These are phyloP conservation scores for Saccharomycopsis microspora DNA, from an alignment of 805 yeast species.

Conservation along the genomic window DNA sequence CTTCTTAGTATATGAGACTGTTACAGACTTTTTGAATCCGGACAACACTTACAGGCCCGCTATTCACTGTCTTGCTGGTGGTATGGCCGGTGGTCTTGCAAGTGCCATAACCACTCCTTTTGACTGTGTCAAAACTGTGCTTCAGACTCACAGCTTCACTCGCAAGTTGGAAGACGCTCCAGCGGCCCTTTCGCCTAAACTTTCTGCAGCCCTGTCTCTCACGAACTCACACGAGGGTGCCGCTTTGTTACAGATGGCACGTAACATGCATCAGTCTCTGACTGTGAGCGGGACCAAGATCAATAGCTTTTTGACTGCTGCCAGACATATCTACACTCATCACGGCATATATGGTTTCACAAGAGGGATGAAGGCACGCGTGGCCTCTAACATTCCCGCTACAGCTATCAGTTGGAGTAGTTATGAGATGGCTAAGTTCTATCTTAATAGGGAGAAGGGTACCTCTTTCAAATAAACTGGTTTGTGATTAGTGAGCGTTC, in stretches of 20 bases:
- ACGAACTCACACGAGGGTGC: background rate
- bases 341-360: constrained; percentile 30
- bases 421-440: constrained; percentile 81
- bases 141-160: constrained; percentile 62
- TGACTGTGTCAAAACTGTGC: constrained; percentile 83
- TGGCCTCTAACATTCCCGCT: constrained; percentile 86
- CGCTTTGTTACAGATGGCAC: background rate
- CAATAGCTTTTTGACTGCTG: constrained; percentile 26
- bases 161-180: background rate
- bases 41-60: constrained; percentile 71
- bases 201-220: background rate
- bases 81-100: constrained; percentile 87
- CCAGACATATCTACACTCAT: constrained; percentile 1
- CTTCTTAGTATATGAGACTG: constrained; percentile 77
- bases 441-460: constrained; percentile 2
- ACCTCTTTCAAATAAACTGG: too few relatives aligned
- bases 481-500: too few relatives aligned
- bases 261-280: constrained; percentile 4
- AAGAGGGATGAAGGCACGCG: constrained; percentile 86
- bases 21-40: constrained; percentile 72
- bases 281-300: constrained; percentile 32
- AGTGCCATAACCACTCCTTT: constrained; percentile 93
- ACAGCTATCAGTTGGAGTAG: constrained; percentile 98
- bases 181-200: background rate
- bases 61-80: constrained; percentile 86